These are phyloP conservation scores for Trypanosoma caninum DNA, from an alignment of 208 protist species.

Conservation along the genomic window DNA sequence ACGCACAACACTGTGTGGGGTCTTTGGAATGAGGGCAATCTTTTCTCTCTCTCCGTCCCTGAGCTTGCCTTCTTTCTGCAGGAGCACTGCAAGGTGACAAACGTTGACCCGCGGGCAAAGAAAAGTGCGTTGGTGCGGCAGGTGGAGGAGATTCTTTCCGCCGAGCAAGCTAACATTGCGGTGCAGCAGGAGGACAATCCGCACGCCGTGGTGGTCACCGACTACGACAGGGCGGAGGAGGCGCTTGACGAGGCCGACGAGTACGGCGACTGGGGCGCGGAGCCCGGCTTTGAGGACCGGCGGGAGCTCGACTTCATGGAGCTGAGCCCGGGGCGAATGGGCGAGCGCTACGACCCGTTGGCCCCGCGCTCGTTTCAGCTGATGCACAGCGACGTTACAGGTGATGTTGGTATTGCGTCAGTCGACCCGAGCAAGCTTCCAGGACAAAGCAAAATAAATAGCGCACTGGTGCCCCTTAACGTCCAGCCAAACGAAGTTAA, in stretches of 20 bases:
- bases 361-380: slow-evolving; percentile 79
- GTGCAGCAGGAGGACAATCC: slow-evolving; percentile 40
- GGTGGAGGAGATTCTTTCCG: slow-evolving; percentile 82
- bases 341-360: slow-evolving; percentile 65
- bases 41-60: slow-evolving; percentile 83
- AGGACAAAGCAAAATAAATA: slow-evolving; percentile 46
- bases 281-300: slow-evolving; percentile 79
- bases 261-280: slow-evolving; percentile 90
- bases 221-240: slow-evolving; percentile 74
- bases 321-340: slow-evolving; percentile 53
- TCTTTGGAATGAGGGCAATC: slow-evolving; percentile 91
- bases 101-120: slow-evolving; percentile 37
- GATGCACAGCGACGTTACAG: slow-evolving; percentile 66
- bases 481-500: slow-evolving; percentile 70
- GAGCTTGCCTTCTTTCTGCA: slow-evolving; percentile 76
- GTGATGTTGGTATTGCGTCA: slow-evolving; percentile 49
- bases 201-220: slow-evolving; percentile 41
- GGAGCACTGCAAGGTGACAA: slow-evolving; percentile 40
- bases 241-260: slow-evolving; percentile 87
- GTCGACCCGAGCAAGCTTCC: slow-evolving; percentile 63
- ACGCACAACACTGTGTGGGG: slow-evolving; percentile 83
- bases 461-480: slow-evolving; percentile 45
- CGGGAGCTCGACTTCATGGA: slow-evolving; percentile 81
- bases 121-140: slow-evolving; percentile 86
- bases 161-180: slow-evolving; percentile 57